Percentiles rank a stretch among this genome's conserved stretches.
These are phyloP conservation scores for Mycena amicta DNA, from an alignment of 768 basidiomycete genomes.

Conservation along the genomic window DNA sequence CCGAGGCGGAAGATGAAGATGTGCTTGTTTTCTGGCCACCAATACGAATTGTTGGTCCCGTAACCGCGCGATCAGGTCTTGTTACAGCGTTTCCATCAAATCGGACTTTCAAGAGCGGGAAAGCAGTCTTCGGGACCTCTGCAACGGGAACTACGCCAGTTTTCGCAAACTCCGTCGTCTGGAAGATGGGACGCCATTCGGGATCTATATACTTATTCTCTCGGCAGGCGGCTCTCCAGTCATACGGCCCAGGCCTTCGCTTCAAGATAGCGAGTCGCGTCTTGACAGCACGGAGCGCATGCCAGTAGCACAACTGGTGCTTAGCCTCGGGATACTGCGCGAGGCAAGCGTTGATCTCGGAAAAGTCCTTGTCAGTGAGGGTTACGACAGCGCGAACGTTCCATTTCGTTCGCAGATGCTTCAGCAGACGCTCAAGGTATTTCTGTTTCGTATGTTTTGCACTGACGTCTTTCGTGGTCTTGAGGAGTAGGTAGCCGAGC, in stretches of 20 bases:
- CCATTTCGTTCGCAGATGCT: conserved; percentile 26
- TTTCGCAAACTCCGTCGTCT: conserved; percentile 17
- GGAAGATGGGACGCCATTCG: conserved; percentile 28
- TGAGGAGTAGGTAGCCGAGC: conserved; percentile 32
- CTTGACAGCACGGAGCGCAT: conserved; percentile 32
- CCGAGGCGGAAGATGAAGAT: no score
- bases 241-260: conserved; percentile 29
- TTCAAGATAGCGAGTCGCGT: conserved; percentile 29
- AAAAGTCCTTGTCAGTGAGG: conserved; percentile 36
- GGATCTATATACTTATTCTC: conserved; percentile 32
- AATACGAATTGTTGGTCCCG: background rate
- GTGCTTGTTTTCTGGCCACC: no score
- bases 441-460: conserved; percentile 20
- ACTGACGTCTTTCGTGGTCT: conserved; percentile 2
- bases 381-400: conserved; percentile 27
- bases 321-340: conserved; percentile 32
- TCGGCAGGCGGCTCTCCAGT: conserved; percentile 24
- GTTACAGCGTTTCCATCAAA: background rate
- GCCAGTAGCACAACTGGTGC: conserved; percentile 44
- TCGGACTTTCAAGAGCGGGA: background rate
- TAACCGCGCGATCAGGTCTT: background rate
- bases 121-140: background rate
- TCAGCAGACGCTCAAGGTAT: conserved; percentile 28
- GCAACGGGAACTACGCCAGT: background rate
- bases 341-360: conserved; percentile 36